Percentiles rank a stretch among this genome's conserved stretches.
Evolutionary conservation across 2,329 filamentous ascomycete species (phyloP).

Genomic region (Purpureocillium lavendulum): DNA sequence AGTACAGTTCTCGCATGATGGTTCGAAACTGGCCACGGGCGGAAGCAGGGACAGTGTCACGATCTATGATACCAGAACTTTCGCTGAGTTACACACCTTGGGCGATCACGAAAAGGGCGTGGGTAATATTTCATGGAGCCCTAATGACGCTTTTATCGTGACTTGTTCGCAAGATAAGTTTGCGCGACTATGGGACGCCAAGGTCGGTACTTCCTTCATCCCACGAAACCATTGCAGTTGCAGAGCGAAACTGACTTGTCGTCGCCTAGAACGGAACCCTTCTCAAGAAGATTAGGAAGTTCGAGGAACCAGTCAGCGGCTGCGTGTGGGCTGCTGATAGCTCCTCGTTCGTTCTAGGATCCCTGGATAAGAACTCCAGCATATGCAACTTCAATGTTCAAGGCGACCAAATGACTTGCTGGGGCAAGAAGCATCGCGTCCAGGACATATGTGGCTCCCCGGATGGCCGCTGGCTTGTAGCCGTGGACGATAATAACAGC

Average conservation of each 20-base stretch:
- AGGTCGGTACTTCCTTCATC: slow-evolving; percentile 36
- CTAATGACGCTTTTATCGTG: slow-evolving; percentile 78
- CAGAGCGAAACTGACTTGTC: background rate
- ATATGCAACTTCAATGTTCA: slow-evolving; percentile 63
- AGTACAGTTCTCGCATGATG: slow-evolving; percentile 82
- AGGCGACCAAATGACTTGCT: slow-evolving; percentile 55
- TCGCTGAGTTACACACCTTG: slow-evolving; percentile 54
- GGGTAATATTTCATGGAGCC: slow-evolving; percentile 82
- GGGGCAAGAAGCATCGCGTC: slow-evolving; percentile 64
- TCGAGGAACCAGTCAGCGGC: slow-evolving; percentile 77
- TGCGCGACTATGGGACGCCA: slow-evolving; percentile 67
- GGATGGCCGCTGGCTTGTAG: slow-evolving; percentile 72
- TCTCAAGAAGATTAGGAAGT: slow-evolving; percentile 57
- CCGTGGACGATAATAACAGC: slow-evolving; percentile 60
- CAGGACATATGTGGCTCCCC: slow-evolving; percentile 79
- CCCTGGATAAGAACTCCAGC: slow-evolving; percentile 58
- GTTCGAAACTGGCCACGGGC: slow-evolving; percentile 71
- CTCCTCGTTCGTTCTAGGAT: slow-evolving; percentile 69
- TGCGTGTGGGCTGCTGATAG: slow-evolving; percentile 85
- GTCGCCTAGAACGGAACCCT: slow-evolving; percentile 49
- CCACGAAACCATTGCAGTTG: no score
- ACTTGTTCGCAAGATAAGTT: slow-evolving; percentile 70
- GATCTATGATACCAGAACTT: slow-evolving; percentile 73
- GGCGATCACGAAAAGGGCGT: slow-evolving; percentile 62
- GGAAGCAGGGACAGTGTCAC: slow-evolving; percentile 67